These are phyloP conservation scores for Trichoderma breve DNA, from an alignment of 2,329 filamentous ascomycete species.

Conservation along the genomic window DNA sequence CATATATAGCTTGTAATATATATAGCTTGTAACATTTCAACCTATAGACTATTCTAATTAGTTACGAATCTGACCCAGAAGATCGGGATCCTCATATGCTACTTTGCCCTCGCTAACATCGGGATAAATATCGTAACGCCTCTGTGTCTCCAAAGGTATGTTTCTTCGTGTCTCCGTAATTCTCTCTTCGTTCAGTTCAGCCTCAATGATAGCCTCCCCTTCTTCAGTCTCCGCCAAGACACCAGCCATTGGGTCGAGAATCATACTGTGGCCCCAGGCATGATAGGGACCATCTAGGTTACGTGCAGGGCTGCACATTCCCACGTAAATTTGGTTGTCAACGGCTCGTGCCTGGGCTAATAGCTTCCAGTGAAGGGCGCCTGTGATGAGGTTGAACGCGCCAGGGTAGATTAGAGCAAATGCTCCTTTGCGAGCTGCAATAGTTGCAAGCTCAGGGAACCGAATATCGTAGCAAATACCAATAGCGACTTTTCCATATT, in stretches of 20 bases:
- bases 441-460: slow-evolving; percentile 88
- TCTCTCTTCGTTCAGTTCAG: slow-evolving; percentile 63
- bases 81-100: neutral
- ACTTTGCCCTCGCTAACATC: slow-evolving; percentile 67
- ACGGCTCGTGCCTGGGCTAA: slow-evolving; percentile 78
- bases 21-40: neutral
- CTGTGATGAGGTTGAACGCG: slow-evolving; percentile 95
- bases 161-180: slow-evolving; percentile 75
- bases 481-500: slow-evolving; percentile 81
- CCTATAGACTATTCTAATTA: neutral
- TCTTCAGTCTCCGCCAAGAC: slow-evolving; percentile 77
- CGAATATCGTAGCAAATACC: slow-evolving; percentile 98
- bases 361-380: slow-evolving; percentile 86
- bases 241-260: slow-evolving; percentile 82
- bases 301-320: slow-evolving; percentile 83
- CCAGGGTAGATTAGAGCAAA: slow-evolving; percentile 91
- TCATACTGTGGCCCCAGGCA: slow-evolving; percentile 87
- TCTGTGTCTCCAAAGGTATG: slow-evolving; percentile 81
- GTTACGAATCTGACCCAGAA: neutral
- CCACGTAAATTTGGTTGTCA: slow-evolving; percentile 93
- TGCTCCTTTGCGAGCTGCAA: slow-evolving; percentile 78
- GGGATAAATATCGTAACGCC: slow-evolving; percentile 91
- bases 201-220: slow-evolving; percentile 70
- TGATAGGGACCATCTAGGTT: slow-evolving; percentile 76
- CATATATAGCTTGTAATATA: too few species aligned